Percentiles rank a stretch among this genome's conserved stretches.
phyloP scores from a whole-genome alignment of 164 flowering plant species.

The Brasenia schreberi region DNA sequence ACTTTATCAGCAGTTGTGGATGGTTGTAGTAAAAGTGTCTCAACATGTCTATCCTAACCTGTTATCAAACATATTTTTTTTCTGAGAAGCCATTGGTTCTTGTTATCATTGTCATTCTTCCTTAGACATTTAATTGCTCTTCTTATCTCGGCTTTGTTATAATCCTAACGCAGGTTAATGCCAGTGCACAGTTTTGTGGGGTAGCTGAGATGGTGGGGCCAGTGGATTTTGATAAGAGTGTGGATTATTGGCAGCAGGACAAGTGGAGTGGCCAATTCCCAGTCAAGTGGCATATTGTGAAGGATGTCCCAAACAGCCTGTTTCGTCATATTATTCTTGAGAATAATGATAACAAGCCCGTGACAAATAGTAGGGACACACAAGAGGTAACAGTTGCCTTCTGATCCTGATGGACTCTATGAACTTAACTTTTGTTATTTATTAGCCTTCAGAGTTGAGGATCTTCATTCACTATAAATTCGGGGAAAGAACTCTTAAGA shows the following conservation, averaged over 20 bases:
- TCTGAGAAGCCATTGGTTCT: background rate
- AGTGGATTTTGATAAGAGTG: conserved; percentile 80
- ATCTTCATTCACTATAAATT: too few relatives aligned
- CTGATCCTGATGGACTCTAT: background rate
- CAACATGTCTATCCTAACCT: too few relatives aligned
- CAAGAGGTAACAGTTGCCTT: conserved; percentile 55
- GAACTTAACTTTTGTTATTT: too few relatives aligned
- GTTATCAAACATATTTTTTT: too few relatives aligned
- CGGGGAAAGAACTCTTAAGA: too few relatives aligned
- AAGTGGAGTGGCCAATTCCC: conserved; percentile 96
- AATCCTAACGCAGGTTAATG: conserved; percentile 57
- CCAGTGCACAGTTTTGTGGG: conserved; percentile 95
- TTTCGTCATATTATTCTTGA: conserved; percentile 84
- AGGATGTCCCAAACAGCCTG: conserved; percentile 85
- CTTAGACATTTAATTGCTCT: background rate
- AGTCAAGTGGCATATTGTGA: conserved; percentile 87
- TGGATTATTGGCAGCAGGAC: conserved; percentile 95
- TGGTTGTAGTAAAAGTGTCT: too few relatives aligned
- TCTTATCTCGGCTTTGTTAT: background rate
- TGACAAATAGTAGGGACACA: conserved; percentile 91
- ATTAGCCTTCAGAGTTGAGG: too few relatives aligned
- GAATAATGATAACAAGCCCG: conserved; percentile 95
- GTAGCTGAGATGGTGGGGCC: conserved; percentile 95
- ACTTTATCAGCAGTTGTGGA: too few relatives aligned
- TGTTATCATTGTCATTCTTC: background rate